Evolutionary conservation across 1,284 basidiomycete species (phyloP).

Genomic region (Ganoderma lingzhi): DNA sequence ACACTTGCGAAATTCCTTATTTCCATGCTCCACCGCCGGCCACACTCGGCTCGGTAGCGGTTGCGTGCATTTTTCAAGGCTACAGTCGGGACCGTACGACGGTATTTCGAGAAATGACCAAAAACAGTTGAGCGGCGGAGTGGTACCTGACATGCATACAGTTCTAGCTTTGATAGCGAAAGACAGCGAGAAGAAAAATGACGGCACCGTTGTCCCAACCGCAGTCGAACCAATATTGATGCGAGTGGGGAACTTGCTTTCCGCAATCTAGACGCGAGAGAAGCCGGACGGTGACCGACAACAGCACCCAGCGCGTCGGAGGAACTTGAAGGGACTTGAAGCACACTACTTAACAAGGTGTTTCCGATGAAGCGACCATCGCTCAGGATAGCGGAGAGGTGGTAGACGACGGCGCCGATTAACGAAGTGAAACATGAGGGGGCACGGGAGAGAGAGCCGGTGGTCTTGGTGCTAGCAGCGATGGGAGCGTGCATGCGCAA

Average conservation of each 20-base stretch:
- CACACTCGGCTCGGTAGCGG: background rate
- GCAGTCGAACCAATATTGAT: background rate
- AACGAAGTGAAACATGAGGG: background rate
- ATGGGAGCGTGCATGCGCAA: background rate
- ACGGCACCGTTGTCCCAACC: background rate
- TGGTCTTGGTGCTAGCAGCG: background rate
- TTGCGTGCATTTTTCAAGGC: background rate
- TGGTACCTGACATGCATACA: background rate
- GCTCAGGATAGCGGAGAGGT: background rate
- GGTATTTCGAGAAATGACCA: background rate
- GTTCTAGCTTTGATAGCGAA: background rate
- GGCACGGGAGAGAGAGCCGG: background rate
- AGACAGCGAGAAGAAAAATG: background rate
- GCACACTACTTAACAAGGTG: background rate
- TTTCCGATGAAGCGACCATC: background rate
- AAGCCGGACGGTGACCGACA: background rate
- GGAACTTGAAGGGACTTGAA: background rate
- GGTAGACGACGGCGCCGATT: background rate
- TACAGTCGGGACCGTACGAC: background rate
- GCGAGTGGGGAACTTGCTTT: background rate
- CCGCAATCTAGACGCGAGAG: background rate
- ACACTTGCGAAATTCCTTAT: background rate
- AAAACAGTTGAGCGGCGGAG: background rate
- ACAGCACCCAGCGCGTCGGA: background rate
- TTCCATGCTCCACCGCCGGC: background rate